phyloP scores from a whole-genome alignment of 345 rosid genomes.

The Barbarea vulgaris region DNA sequence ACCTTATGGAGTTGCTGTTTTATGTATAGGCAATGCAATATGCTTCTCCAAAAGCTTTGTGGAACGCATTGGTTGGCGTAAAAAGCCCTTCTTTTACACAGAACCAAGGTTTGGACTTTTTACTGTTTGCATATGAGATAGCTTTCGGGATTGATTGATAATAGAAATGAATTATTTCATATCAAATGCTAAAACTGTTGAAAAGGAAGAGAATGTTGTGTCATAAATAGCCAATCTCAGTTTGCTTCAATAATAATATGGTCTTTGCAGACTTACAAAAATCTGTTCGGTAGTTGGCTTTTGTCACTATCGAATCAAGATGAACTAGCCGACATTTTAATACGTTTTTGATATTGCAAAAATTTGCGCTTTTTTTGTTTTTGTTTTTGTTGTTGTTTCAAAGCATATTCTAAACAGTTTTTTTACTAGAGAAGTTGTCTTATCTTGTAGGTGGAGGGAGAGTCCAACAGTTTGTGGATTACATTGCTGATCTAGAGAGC shows the following conservation, averaged over 20 bases:
- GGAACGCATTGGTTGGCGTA: slow-evolving; percentile 77
- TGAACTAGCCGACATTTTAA: too few species aligned
- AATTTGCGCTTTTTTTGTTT: neutral
- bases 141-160: neutral
- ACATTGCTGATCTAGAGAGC: slow-evolving; percentile 76
- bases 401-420: neutral
- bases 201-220: neutral
- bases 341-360: too few species aligned
- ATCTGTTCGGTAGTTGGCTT: neutral
- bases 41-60: slow-evolving; percentile 85
- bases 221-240: neutral
- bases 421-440: neutral
- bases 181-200: neutral
- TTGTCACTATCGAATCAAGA: neutral
- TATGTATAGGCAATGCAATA: slow-evolving; percentile 83
- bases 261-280: neutral
- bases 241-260: neutral
- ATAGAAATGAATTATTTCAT: too few species aligned
- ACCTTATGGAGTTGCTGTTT: slow-evolving; percentile 9
- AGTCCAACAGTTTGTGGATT: slow-evolving; percentile 70
- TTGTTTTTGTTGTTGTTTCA: neutral
- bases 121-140: neutral
- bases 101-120: slow-evolving; percentile 46
- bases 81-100: slow-evolving; percentile 53
- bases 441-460: slow-evolving; percentile 54